Conservation (phyloP, 78 protist species). For the Chrysochromulina tobinii region DNA sequence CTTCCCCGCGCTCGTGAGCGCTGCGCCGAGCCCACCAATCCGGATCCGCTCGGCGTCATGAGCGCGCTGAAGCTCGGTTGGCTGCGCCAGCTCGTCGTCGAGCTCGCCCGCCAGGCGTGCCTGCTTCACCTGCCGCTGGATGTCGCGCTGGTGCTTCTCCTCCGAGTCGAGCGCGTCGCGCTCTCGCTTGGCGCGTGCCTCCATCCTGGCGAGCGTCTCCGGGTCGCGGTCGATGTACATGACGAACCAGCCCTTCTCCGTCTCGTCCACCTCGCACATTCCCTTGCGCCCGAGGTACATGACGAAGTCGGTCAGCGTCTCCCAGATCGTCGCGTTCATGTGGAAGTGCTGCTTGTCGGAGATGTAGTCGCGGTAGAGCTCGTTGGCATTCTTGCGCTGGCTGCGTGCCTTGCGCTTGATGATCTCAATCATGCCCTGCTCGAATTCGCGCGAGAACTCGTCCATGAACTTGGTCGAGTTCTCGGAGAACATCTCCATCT, state of each 20-base stretch:
- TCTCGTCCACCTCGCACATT: constrained; percentile 79
- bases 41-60: no score
- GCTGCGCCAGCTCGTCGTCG: no score
- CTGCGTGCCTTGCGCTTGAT: neutral
- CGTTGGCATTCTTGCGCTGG: constrained; percentile 29
- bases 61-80: neutral
- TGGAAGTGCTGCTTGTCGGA: neutral
- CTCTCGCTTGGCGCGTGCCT: neutral
- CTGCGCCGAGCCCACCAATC: no score
- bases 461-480: constrained; percentile 65
- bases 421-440: constrained; percentile 66
- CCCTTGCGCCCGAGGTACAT: constrained; percentile 77
- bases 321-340: constrained; percentile 59
- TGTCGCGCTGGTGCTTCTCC: constrained; percentile 2
- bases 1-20: no score
- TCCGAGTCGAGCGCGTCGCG: neutral
- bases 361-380: constrained; percentile 33
- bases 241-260: constrained; percentile 86
- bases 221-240: constrained; percentile 40
- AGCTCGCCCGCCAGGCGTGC: no score
- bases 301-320: constrained; percentile 75
- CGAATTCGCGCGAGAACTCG: constrained; percentile 76
- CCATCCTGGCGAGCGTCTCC: neutral
- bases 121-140: neutral
- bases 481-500: constrained; percentile 76